A percentile compares a stretch with the other conserved stretches of the same genome.
Conservation (phyloP, 768 basidiomycete genomes). For the Leccinum subgranulosum region DNA sequence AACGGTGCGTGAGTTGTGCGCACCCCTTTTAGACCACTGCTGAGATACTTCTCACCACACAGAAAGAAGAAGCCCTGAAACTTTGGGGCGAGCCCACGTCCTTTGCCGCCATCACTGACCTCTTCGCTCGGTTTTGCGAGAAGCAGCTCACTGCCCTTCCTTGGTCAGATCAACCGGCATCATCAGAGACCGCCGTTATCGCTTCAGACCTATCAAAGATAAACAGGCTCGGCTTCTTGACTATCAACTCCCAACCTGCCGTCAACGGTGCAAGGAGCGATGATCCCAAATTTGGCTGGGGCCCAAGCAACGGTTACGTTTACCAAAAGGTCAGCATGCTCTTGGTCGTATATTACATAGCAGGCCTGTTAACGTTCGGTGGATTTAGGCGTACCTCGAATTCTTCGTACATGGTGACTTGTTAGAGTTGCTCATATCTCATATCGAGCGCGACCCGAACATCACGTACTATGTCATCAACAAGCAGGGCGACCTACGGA, state of each 20-base stretch:
- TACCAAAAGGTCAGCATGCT: slow-evolving; percentile 80
- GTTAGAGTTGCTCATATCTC: slow-evolving; percentile 65
- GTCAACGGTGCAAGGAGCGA: slow-evolving; percentile 87
- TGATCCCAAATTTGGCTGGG: slow-evolving; percentile 89
- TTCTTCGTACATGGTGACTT: slow-evolving; percentile 85
- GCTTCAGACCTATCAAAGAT: slow-evolving; percentile 73
- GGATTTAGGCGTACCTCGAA: slow-evolving; percentile 82
- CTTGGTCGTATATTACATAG: neutral
- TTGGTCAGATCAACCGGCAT: slow-evolving; percentile 91
- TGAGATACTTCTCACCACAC: slow-evolving; percentile 27
- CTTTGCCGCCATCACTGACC: slow-evolving; percentile 57
- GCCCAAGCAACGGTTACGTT: slow-evolving; percentile 88
- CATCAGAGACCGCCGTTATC: slow-evolving; percentile 81
- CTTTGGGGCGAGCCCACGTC: slow-evolving; percentile 84
- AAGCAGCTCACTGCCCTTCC: slow-evolving; percentile 76
- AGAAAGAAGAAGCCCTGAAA: slow-evolving; percentile 85
- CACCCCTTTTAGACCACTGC: neutral
- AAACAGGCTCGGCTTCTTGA: slow-evolving; percentile 91
- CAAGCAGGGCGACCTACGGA: slow-evolving; percentile 89
- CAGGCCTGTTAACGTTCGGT: neutral
- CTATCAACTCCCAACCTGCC: slow-evolving; percentile 96
- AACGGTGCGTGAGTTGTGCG: slow-evolving; percentile 47
- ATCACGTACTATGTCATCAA: slow-evolving; percentile 99
- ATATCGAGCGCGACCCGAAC: slow-evolving; percentile 82
- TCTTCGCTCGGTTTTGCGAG: slow-evolving; percentile 85